Evolutionary conservation across 2,329 filamentous ascomycete species (phyloP), one percentile per base, ranked within the genome.

Genomic region (Leptographium procerum): DNA sequence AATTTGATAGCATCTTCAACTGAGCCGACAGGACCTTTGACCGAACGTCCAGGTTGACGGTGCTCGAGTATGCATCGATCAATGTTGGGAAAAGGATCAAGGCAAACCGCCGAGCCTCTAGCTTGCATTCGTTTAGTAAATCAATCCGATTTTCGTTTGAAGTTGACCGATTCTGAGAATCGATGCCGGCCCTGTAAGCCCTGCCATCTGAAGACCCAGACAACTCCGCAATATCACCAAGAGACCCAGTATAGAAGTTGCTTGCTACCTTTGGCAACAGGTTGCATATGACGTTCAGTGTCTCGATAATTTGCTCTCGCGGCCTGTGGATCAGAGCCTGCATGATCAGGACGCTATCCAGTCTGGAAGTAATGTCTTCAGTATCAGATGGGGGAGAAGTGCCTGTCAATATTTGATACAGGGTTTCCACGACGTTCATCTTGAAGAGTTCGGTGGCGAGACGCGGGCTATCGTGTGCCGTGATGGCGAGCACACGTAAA

Each of bases 301-400:
- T 96, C 75, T 99, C 94, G 65, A 92, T 94, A 22, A 99, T 89
- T 72, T 99, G 94, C 65, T 99, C 95, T 59, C 91, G 86, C 8
- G 94, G 94, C 47, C 92, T 86, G 68, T 97, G 94, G 56, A 99
- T 96, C 62, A 99, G 79, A 43, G 95, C 91, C 73, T 99, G 94
- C 95, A 99, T 99, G 66, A 99, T 94, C 52, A 99, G 83, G 58
- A 97, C 92, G 68, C 91, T 96, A 71, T 97, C 92, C 63, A 97
- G 87, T 72, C 95, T 96, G 43, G 83, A 87, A 33, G 85, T 87
- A 59, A 90, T 82, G 69, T 92, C 86, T 40, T 91, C 85, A 1
- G 81, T 85, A 36, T 87, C 88, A 62, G 78, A 82, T 0, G 94
- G 94, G 1, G 94, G 91, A 0, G 94, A 97, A 2, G 99, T 90